These are phyloP conservation scores for Saururus chinensis DNA, from an alignment of 164 flowering plant genomes.

Conservation along the genomic window DNA sequence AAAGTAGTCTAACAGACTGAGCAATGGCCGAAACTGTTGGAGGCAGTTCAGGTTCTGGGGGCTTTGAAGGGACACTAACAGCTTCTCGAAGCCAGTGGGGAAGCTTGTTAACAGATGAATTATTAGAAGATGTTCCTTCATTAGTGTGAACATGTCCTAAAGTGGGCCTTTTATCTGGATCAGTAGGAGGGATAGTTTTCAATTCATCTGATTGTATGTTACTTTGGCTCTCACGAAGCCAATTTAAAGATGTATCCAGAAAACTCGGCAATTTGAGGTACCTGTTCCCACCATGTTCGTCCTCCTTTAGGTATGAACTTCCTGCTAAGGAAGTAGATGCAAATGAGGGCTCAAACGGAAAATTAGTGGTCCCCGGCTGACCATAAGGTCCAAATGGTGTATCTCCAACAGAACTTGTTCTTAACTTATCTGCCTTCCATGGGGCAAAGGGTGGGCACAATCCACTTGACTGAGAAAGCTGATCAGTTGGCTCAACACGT, in stretches of 20 bases:
- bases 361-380: constrained; percentile 28
- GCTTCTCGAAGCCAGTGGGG: constrained; percentile 99
- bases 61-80: constrained; percentile 45
- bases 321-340: constrained; percentile 35
- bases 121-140: constrained; percentile 29
- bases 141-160: constrained; percentile 21
- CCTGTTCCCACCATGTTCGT: constrained; percentile 21
- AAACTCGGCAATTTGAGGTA: constrained; percentile 41
- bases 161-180: constrained; percentile 17
- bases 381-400: constrained; percentile 32
- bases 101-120: constrained; percentile 46
- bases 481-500: constrained; percentile 29
- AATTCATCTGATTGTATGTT: constrained; percentile 26
- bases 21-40: constrained; percentile 85
- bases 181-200: constrained; percentile 16
- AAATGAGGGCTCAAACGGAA: constrained; percentile 37
- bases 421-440: constrained; percentile 41
- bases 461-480: constrained; percentile 24
- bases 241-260: constrained; percentile 34
- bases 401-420: constrained; percentile 30
- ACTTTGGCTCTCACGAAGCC: constrained; percentile 21
- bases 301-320: constrained; percentile 32
- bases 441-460: constrained; percentile 28
- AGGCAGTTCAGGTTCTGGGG: constrained; percentile 56
- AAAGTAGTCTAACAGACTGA: constrained; percentile 72